Evolutionary conservation across 2,329 filamentous ascomycete genomes (phyloP).

Genomic region (Fusarium sp.): DNA sequence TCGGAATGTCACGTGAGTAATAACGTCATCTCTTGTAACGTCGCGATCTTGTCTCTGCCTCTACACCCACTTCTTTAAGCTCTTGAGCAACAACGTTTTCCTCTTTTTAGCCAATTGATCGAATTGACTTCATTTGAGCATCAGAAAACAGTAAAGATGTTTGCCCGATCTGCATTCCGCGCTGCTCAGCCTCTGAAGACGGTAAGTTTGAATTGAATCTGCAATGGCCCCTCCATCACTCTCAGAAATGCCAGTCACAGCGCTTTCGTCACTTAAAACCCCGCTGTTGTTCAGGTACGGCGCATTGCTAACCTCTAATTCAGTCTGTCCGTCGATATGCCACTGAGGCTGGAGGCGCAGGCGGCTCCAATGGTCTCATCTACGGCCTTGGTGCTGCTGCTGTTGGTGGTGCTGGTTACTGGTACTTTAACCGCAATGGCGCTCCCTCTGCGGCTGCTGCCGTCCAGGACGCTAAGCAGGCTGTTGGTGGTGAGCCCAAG

Average conservation of each 20-base stretch:
- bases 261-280: background rate
- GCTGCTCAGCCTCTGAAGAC: constrained; percentile 72
- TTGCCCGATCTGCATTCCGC: constrained; percentile 73
- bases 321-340: constrained; percentile 73
- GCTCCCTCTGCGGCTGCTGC: constrained; percentile 60
- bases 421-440: constrained; percentile 62
- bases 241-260: constrained; percentile 21
- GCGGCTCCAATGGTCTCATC: constrained; percentile 68
- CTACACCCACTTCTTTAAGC: constrained; percentile 29
- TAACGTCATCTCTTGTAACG: constrained; percentile 34
- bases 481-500: constrained; percentile 65
- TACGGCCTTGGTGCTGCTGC: constrained; percentile 70
- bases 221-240: constrained; percentile 7
- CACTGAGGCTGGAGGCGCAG: constrained; percentile 65
- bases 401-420: constrained; percentile 67
- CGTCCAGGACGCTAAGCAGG: constrained; percentile 60
- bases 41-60: constrained; percentile 24
- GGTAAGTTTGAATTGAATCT: constrained; percentile 57
- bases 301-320: constrained; percentile 48
- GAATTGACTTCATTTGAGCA: constrained; percentile 39
- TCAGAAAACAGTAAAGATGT: constrained; percentile 62
- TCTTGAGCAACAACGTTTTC: constrained; percentile 21
- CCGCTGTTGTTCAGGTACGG: background rate
- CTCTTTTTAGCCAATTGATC: constrained; percentile 35
- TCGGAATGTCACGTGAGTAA: constrained; percentile 37